Evolutionary conservation across 1,284 basidiomycete species (phyloP).

Genomic region (Trametes sp.): DNA sequence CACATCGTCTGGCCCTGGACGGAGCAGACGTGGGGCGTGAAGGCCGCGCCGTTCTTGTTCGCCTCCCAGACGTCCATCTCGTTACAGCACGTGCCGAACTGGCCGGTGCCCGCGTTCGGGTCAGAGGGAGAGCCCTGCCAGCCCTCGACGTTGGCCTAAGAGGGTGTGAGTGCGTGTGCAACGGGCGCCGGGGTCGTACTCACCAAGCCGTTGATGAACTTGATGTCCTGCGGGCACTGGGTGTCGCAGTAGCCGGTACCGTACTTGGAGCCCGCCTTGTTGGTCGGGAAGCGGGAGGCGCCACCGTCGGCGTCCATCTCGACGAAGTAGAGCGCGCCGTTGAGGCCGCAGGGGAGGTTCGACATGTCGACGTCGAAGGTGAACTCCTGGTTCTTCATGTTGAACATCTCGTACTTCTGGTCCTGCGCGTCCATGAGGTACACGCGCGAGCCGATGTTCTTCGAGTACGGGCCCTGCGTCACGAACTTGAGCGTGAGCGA

Average conservation of each 20-base stretch:
- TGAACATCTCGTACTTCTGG: constrained; percentile 58
- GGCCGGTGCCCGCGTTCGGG: constrained; percentile 49
- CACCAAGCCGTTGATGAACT: constrained; percentile 63
- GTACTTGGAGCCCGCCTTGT: constrained; percentile 65
- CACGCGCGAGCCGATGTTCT: constrained; percentile 51
- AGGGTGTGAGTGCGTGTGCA: constrained; percentile 34
- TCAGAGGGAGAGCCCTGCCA: constrained; percentile 42
- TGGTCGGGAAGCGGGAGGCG: constrained; percentile 52
- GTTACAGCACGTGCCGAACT: constrained; percentile 58
- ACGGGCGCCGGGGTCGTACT: constrained; percentile 35
- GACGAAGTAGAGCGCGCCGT: constrained; percentile 49
- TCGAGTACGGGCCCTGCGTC: constrained; percentile 36
- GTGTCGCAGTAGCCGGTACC: constrained; percentile 67
- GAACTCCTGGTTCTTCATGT: constrained; percentile 60
- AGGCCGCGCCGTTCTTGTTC: constrained; percentile 57
- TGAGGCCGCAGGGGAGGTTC: constrained; percentile 49
- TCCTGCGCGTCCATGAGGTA: constrained; percentile 51
- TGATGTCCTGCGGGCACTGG: constrained; percentile 64
- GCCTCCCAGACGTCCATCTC: constrained; percentile 71
- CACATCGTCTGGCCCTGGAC: constrained; percentile 49
- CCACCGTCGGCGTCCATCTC: constrained; percentile 65
- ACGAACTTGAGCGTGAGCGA: constrained; percentile 49
- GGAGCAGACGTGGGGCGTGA: constrained; percentile 59
- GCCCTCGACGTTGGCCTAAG: constrained; percentile 45
- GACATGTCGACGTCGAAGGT: constrained; percentile 62